Base-by-base conservation (phyloP, 768 basidiomycete genomes). In the Kwoniella mangroviensis region DNA sequence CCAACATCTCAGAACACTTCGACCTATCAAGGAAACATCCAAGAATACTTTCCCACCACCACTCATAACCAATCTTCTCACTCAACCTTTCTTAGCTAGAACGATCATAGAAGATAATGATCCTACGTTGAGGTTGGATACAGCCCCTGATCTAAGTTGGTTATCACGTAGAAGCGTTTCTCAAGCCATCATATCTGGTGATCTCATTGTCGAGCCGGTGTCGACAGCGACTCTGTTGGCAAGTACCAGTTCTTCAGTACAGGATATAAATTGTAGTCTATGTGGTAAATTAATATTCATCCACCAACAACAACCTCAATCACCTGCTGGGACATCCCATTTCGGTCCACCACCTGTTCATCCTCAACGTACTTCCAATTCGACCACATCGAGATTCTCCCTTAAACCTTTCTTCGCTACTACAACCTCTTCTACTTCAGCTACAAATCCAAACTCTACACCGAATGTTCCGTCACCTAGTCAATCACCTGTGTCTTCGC, bases 131-230 rank as follows among this genome's bases (percentile, higher is more conserved):
- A 90, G 97, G 10, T 87, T 99, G 19, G 97, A 98, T 79, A 85
- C 92, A n/a, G 94, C 97, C 0, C 93, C 95, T 0, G 92, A 94
- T 13, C 85, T 99, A 42, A 94, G 92, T 77, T 98, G 93, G 92
- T 86, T 98, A n/a, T 91, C 91, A 17, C 88, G 94, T 28, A 89
- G 94, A 34, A 89, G 90, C 4, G 91, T 98, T 24, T 86, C 90
- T 3, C 84, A 89, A 26, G 96, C 96, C 5, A 92, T 99, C 68
- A 89, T 98, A 73, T 88, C 87, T 10, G 93, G 93, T 0, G 91
- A 94, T 78, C 87, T 99, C 34, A 88, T 87, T 15, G 90, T 99
- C 62, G 96, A 98, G 79, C 95, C 96, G 3, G 87, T 94, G 70
- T 85, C 91, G 0, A 87, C 89, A 21, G 79, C 84, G 4, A 84